Evolutionary conservation across 108 stramenopile species (phyloP).

Genomic region (Skeletonema potamos): DNA sequence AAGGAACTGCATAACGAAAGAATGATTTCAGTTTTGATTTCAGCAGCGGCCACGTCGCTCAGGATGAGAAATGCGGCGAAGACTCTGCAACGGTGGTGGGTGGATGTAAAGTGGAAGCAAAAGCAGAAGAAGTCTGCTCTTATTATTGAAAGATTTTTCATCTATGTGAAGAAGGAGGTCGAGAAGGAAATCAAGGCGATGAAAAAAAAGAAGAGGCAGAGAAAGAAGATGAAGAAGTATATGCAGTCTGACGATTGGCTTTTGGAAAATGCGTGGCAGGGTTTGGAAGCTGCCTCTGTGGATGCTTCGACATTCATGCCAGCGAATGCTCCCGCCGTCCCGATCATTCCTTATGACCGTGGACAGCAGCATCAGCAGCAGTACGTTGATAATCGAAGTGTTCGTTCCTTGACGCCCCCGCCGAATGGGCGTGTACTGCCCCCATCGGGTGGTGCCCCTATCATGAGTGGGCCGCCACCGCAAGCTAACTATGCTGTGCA

Average conservation of each 20-base stretch:
- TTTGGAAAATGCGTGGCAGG: conserved; percentile 67
- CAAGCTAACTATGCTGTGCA: not conserved
- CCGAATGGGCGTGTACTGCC: not conserved
- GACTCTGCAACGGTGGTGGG: conserved; percentile 71
- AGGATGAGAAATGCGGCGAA: conserved; percentile 65
- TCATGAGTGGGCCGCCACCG: not conserved
- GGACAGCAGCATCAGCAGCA: not conserved
- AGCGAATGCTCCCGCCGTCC: not conserved
- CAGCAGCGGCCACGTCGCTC: conserved; percentile 36
- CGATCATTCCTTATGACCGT: not conserved
- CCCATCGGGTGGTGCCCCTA: not conserved
- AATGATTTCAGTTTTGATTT: conserved; percentile 43
- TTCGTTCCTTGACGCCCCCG: not conserved
- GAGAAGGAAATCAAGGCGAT: conserved; percentile 40
- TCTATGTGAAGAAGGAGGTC: conserved; percentile 47
- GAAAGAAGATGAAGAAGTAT: conserved; percentile 38
- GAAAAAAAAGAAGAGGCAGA: conserved; percentile 58
- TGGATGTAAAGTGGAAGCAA: conserved; percentile 43
- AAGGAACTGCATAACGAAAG: conserved; percentile 36
- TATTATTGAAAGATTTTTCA: conserved; percentile 48
- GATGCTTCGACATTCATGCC: not conserved
- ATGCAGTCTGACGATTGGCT: conserved; percentile 59
- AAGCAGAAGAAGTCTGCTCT: conserved; percentile 39
- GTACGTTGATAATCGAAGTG: not conserved
- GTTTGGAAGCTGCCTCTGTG: conserved; percentile 18